Conservation (phyloP, 805 yeast species). For the Wickerhamiella sergipiensis region DNA sequence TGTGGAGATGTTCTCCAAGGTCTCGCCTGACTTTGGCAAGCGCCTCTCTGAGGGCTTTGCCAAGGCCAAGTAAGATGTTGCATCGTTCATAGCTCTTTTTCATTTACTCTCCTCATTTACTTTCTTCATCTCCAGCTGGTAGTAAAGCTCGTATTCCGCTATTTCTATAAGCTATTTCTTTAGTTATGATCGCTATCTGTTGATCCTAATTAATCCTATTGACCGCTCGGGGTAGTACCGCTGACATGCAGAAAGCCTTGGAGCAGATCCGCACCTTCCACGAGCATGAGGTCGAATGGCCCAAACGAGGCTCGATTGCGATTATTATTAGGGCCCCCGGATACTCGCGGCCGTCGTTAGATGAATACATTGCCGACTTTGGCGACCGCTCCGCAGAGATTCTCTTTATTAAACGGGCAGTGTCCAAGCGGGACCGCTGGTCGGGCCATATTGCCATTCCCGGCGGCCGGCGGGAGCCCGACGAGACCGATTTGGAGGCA, state of each 20-base stretch:
- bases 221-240: no score
- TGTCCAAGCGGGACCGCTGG: constrained; percentile 27
- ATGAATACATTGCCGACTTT: neutral
- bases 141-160: no score
- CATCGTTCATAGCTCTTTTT: no score
- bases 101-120: no score
- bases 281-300: constrained; percentile 8
- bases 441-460: constrained; percentile 30
- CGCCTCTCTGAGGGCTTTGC: constrained; percentile 28
- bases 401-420: constrained; percentile 26
- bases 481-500: constrained; percentile 22
- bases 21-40: constrained; percentile 52
- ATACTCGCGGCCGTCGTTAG: constrained; percentile 1
- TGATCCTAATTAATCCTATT: no score
- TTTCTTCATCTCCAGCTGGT: no score
- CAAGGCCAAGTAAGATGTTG: neutral
- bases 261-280: constrained; percentile 6
- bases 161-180: no score
- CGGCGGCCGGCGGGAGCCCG: constrained; percentile 28
- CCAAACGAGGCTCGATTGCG: constrained; percentile 16
- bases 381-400: constrained; percentile 16
- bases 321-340: constrained; percentile 15
- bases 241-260: constrained; percentile 2
- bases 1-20: constrained; percentile 60
- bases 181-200: no score